Evolutionary conservation across 2,329 filamentous ascomycete genomes (phyloP).

Genomic region (Torrubiellomyces zombiae): DNA sequence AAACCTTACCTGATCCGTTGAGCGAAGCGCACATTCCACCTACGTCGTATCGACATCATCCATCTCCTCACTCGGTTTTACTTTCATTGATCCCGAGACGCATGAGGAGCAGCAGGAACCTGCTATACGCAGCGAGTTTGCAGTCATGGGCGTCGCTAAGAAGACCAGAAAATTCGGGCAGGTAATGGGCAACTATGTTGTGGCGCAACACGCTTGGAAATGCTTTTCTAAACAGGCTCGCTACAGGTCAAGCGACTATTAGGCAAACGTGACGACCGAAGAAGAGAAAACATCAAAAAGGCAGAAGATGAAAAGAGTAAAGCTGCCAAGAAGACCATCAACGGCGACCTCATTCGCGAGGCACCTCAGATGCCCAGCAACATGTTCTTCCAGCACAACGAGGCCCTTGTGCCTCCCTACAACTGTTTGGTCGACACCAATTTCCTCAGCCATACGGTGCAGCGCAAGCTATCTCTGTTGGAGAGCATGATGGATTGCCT

Average conservation of each 20-base stretch:
- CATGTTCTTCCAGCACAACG: conserved; percentile 83
- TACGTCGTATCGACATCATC: too few species aligned
- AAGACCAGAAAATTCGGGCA: conserved; percentile 81
- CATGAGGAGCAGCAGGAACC: not conserved
- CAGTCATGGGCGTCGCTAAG: conserved; percentile 69
- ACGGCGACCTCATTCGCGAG: conserved; percentile 52
- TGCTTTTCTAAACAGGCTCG: too few species aligned
- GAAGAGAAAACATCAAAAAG: conserved; percentile 66
- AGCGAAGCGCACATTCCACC: too few species aligned
- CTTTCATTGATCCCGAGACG: not conserved
- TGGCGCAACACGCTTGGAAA: too few species aligned
- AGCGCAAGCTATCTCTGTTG: conserved; percentile 75
- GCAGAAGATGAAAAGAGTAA: conserved; percentile 40
- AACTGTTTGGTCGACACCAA: conserved; percentile 71
- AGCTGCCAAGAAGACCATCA: conserved; percentile 39
- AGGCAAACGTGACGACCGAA: conserved; percentile 59
- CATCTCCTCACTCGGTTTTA: too few species aligned
- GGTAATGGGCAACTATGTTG: conserved; percentile 23
- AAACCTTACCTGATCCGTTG: too few species aligned
- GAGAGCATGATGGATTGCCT: conserved; percentile 87
- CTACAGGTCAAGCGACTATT: conserved; percentile 65
- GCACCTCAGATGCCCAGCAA: conserved; percentile 67
- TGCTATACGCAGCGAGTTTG: too few species aligned
- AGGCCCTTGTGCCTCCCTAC: conserved; percentile 53
- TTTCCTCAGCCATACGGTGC: conserved; percentile 79